Conservation (phyloP, 495 filamentous ascomycete species). For the Ascobolus immersus region DNA sequence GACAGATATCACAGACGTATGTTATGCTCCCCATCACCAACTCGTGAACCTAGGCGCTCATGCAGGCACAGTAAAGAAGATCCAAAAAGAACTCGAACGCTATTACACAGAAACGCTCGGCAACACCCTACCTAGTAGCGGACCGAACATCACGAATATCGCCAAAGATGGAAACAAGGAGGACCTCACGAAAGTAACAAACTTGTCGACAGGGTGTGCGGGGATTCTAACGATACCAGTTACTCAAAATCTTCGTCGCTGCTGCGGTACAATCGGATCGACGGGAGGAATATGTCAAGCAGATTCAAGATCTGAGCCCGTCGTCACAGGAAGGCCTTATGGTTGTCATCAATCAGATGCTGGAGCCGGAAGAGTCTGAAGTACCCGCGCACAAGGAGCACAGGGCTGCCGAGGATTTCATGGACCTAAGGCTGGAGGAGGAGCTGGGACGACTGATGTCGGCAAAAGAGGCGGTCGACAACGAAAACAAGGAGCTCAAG, state of each 20-base stretch:
- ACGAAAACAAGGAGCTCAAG: conserved; percentile 9
- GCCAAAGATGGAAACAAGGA: conserved; percentile 14
- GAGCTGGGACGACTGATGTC: conserved; percentile 15
- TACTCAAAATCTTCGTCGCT: conserved; percentile 16
- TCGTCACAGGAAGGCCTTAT: conserved; percentile 15
- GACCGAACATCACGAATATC: conserved; percentile 14
- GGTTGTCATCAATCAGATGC: conserved; percentile 15
- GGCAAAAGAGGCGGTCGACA: conserved; percentile 13
- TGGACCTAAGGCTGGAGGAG: conserved; percentile 16
- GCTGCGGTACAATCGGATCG: conserved; percentile 15
- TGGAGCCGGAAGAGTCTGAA: conserved; percentile 5
- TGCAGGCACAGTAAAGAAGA: conserved; percentile 7
- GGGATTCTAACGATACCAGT: conserved; percentile 2
- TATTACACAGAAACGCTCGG: conserved; percentile 15
- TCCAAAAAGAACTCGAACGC: conserved; percentile 12
- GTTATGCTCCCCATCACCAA: not conserved
- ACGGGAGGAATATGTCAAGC: conserved; percentile 14
- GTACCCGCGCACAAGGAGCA: too few relatives aligned
- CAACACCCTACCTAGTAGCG: conserved; percentile 10
- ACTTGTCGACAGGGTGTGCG: not conserved
- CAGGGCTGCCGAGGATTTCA: conserved; percentile 9
- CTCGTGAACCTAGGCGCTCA: not conserved
- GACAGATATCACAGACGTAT: conserved; percentile 11
- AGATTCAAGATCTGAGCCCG: conserved; percentile 12
- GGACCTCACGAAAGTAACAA: conserved; percentile 12